Percentiles rank a stretch among this genome's conserved stretches.
phyloP scores from a whole-genome alignment of 305 asterid species.

The Andrographis paniculata region DNA sequence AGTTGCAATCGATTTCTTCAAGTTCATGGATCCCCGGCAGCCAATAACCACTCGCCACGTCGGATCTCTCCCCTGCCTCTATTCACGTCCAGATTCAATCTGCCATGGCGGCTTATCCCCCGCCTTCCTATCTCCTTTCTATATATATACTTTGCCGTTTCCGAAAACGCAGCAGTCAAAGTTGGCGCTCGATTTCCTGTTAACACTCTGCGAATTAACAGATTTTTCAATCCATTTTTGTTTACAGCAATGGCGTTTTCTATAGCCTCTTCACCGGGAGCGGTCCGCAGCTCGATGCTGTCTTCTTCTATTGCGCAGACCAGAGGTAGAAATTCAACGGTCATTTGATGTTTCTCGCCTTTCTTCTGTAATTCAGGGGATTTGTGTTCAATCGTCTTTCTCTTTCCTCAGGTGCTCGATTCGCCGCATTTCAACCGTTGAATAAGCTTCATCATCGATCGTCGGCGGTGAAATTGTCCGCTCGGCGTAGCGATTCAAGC shows the following conservation, averaged over 20 bases:
- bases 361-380: background rate
- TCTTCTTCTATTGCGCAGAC: slow-evolving; percentile 24
- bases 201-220: too few relatives aligned
- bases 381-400: background rate
- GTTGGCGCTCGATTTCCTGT: too few relatives aligned
- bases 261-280: slow-evolving; percentile 31
- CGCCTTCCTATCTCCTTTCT: too few relatives aligned
- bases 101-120: too few relatives aligned
- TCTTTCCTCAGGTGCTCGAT: slow-evolving; percentile 28
- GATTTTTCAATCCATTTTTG: too few relatives aligned
- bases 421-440: slow-evolving; percentile 32
- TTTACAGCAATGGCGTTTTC: slow-evolving; percentile 35
- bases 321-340: slow-evolving; percentile 25
- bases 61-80: too few relatives aligned
- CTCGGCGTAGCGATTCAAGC: slow-evolving; percentile 34
- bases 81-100: too few relatives aligned
- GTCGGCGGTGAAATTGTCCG: slow-evolving; percentile 22
- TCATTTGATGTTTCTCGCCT: background rate
- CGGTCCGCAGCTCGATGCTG: slow-evolving; percentile 23
- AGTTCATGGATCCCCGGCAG: too few relatives aligned
- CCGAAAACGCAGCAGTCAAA: too few relatives aligned
- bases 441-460: slow-evolving; percentile 26
- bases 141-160: too few relatives aligned
- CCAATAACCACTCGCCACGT: too few relatives aligned
- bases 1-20: too few relatives aligned